Base-by-base conservation (phyloP, 2,329 filamentous ascomycete genomes). In the Curvularia verruculosa region DNA sequence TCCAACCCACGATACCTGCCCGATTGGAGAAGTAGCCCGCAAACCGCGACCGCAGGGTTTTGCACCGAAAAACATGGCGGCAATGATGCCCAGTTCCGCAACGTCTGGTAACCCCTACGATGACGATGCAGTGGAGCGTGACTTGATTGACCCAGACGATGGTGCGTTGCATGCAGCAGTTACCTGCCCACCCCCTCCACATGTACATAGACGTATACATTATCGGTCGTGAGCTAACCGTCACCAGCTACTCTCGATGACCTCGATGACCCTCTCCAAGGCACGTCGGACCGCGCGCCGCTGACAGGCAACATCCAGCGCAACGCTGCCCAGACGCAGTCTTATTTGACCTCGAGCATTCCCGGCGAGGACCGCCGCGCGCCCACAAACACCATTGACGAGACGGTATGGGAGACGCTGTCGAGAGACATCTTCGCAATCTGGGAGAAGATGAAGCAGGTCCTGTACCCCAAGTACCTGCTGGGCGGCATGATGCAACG, bases 371-470 rank as follows among this genome's bases (percentile, higher is more conserved):
- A 99, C 80, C 90, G 95, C 52, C 86, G 89, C 62, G 93, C 95
- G 15, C 86, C 92, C 7, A 87, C 89, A 65, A 96, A 96, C 79
- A 99, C 95, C 44, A 96, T 99, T 76, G 95, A 99, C 77, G 95
- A 99, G 80, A 89, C 88, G 1, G 95, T 99, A 39, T 99, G 95
- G 95, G 91, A 94, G 41, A 99, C 95, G n/a, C 82, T 99, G 59
- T 91, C 90, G 50, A 89, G 95, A 66, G 95, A 99, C 77, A 81
- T 99, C 64, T 79, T 94, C 7, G 95, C 92, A 24, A 92, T 98
- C 34, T 98, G 95, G 94, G 90, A 91, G 79, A 99, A 99, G 84
- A 92, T 99, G 88, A 89, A 91, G 77, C 94, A 97, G 82, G 95
- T 99, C 37, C 86, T 99, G 59, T 99, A 92, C 79, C 95, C 95